These are phyloP conservation scores for Fraxinus sp. DNA, from an alignment of 305 asterid genomes.

Conservation along the genomic window DNA sequence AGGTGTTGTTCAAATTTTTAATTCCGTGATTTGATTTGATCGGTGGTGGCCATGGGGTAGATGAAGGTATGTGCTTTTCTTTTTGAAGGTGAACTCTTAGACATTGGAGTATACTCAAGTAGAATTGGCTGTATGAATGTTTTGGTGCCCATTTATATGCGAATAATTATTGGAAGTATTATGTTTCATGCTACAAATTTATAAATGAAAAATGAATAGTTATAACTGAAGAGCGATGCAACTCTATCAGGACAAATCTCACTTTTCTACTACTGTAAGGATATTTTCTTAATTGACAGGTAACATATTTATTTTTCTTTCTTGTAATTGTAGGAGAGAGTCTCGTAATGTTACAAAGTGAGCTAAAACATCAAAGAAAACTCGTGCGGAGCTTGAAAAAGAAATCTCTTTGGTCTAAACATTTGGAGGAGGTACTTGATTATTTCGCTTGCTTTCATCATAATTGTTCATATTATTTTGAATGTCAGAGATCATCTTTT, in stretches of 20 bases:
- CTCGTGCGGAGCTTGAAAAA: slow-evolving; percentile 81
- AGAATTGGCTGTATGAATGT: neutral
- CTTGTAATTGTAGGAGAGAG: slow-evolving; percentile 64
- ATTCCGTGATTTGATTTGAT: slow-evolving; percentile 6
- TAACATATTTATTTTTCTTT: neutral
- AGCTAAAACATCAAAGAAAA: slow-evolving; percentile 91
- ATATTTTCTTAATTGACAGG: slow-evolving; percentile 14
- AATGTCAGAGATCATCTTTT: neutral
- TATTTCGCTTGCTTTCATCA: slow-evolving; percentile 1
- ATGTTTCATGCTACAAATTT: neutral
- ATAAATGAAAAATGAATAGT: neutral
- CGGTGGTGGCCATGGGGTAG: neutral
- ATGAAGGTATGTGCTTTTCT: neutral
- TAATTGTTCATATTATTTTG: neutral
- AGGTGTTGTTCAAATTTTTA: neutral
- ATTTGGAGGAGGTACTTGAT: slow-evolving; percentile 82
- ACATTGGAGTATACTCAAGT: neutral
- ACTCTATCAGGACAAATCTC: neutral
- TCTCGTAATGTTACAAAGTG: slow-evolving; percentile 73
- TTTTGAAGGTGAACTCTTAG: neutral
- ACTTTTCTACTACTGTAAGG: slow-evolving; percentile 3
- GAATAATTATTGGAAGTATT: neutral
- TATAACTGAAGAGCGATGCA: neutral
- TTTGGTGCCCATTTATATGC: neutral
- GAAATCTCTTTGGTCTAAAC: slow-evolving; percentile 98